Evolutionary conservation across 2,329 filamentous ascomycete species (phyloP), one percentile per base, ranked within the genome.

Genomic region (Paracoccidioides brasiliensis): DNA sequence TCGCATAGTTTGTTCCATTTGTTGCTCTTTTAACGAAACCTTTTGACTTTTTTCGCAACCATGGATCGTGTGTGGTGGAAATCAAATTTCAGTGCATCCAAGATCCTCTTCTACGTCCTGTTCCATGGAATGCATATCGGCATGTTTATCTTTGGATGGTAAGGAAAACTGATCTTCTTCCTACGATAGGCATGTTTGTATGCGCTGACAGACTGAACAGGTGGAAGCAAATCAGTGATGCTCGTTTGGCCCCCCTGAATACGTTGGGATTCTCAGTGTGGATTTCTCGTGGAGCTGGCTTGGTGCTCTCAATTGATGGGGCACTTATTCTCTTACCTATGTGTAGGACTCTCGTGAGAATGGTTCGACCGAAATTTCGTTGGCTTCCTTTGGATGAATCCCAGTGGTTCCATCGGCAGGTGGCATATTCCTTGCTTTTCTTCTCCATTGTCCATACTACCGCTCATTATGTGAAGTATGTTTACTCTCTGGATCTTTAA

Each of bases 321-420:
- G 85, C 88, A 66, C 77, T 97, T 61, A 95, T 98, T 64, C 74
- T 98, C 33, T 78, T 98, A 57, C 93, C 93, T 5, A 95, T 98
- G 77, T 98, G 91, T 76, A 81, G 93, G 63, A 97, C 91, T 57
- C 75, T 97, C 37, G 80, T 98, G 67, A 82, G 88, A 69, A 86
- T 82, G 67, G 71, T 97, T 56, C 82, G 93, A 60, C 93, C 93
- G 32, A 95, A 94, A 76, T 73, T 95, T 61, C 81, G 83, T 70
- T 95, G 86, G 76, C 69, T 97, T 10, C 93, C 93, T 4, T 79
- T 98, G n/a, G 93, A 98, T 66, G 93, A 98, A 74, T 94, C 90
- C 57, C 80, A 90, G 62, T 98, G 90, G 90, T 94, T 98, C 72
- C 93, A 98, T 75, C 81, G 91, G 61, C 93, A 98, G 71, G 80